These are phyloP conservation scores for Rhamnella rubrinervis DNA, from an alignment of 331 rosid species.

Conservation along the genomic window DNA sequence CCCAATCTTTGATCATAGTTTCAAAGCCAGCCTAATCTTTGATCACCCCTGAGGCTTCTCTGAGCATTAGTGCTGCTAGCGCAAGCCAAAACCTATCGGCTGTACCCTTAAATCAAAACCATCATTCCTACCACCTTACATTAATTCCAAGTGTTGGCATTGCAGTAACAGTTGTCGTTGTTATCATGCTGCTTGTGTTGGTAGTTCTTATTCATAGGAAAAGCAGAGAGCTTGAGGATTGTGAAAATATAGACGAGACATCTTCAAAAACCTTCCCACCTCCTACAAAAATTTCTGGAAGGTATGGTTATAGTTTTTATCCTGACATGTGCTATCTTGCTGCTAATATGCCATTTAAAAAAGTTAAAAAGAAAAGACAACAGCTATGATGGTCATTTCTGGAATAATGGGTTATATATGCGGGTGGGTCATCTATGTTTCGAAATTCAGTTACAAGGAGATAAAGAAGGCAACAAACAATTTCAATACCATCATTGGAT, in stretches of 20 bases:
- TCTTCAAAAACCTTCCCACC: conserved; percentile 54
- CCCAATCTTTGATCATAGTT: too few species aligned
- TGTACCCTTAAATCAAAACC: conserved; percentile 46
- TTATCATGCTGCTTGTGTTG: conserved; percentile 65
- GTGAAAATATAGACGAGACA: conserved; percentile 45
- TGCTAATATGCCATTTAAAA: neutral
- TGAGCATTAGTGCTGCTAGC: conserved; percentile 68
- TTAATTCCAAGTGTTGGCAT: conserved; percentile 74
- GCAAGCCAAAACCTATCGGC: conserved; percentile 59
- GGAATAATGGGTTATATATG: conserved; percentile 21
- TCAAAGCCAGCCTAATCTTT: too few species aligned
- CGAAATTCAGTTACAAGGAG: conserved; percentile 77
- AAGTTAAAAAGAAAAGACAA: neutral
- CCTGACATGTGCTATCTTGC: conserved; percentile 18
- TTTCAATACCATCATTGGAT: conserved; percentile 78
- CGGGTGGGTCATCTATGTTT: conserved; percentile 81
- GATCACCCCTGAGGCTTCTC: conserved; percentile 64
- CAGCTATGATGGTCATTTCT: conserved; percentile 12
- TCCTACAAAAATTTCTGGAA: conserved; percentile 75
- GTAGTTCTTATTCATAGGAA: conserved; percentile 76
- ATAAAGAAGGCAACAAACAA: conserved; percentile 90
- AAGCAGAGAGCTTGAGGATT: conserved; percentile 66
- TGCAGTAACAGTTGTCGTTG: conserved; percentile 70
- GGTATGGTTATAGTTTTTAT: conserved; percentile 43
- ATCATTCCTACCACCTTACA: conserved; percentile 62